phyloP scores from a whole-genome alignment of 768 basidiomycete genomes.

The Boletus pseudo-olivaceus region DNA sequence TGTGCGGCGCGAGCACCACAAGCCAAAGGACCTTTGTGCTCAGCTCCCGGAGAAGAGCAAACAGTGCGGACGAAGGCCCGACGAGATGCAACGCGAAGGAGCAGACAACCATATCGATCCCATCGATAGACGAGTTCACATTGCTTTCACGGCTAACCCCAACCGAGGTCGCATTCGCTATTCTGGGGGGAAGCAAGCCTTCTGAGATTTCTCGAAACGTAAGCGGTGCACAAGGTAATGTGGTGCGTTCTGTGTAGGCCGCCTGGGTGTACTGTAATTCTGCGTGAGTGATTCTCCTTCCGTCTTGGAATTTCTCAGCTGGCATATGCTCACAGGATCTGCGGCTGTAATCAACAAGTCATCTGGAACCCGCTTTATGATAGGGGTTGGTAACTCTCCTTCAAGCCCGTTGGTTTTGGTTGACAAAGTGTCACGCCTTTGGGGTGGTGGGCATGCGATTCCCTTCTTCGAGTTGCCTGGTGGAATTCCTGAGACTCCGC shows the following conservation, averaged over 20 bases:
- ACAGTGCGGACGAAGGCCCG: constrained; percentile 57
- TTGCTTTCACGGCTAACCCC: background rate
- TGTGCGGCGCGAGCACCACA: constrained; percentile 69
- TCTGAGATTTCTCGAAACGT: constrained; percentile 63
- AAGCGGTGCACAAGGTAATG: constrained; percentile 50
- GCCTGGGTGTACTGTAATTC: constrained; percentile 51
- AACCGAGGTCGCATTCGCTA: constrained; percentile 12
- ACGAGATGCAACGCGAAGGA: constrained; percentile 75
- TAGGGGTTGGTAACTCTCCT: background rate
- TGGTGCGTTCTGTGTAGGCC: constrained; percentile 56
- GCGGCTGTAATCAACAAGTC: constrained; percentile 21
- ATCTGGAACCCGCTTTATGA: constrained; percentile 6
- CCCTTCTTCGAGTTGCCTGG: constrained; percentile 7
- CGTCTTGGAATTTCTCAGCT: background rate
- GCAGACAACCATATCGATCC: constrained; percentile 62
- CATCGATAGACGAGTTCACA: constrained; percentile 1
- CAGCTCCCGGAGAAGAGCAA: constrained; percentile 60
- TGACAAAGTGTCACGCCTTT: background rate
- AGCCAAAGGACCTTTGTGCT: constrained; percentile 62
- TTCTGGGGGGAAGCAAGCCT: constrained; percentile 44
- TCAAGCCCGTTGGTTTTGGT: background rate
- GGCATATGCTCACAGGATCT: constrained; percentile 22
- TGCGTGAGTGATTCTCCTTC: constrained; percentile 8
- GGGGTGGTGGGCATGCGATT: background rate
- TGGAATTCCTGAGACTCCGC: constrained; percentile 27